Base-by-base conservation (phyloP, 2,329 filamentous ascomycete species). In the Thelonectria olida region DNA sequence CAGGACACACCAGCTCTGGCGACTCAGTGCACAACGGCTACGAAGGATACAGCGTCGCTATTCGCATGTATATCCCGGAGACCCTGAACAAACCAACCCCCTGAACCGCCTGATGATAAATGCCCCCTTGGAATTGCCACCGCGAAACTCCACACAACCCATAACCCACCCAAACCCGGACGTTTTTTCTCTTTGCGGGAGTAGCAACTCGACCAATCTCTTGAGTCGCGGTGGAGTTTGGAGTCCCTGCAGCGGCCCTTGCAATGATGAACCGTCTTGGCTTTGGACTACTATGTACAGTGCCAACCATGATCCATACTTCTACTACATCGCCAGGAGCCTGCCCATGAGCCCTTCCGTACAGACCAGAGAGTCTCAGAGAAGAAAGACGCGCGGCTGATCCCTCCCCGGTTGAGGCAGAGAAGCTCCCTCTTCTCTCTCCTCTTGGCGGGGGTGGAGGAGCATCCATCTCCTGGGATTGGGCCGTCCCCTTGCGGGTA, bases 181-280 rank as follows among this genome's bases (percentile, higher is more conserved):
- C 36, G 38, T 23, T 31, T 38, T 31, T 25, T 38, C 27, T 13
- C 17, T 48, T 31, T 19, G 10, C 41, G 41, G 39, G 51, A 38
- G n/a, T n/a, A 42, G 10, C 34, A 52, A 41, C 38, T 15, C 25
- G 52, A 27, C 52, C 41, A 54, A 49, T 56, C 53, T 48, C 44
- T 22, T 49, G 44, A n/a, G 25, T 49, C 49, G 19, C 25, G 42
- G 59, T 62, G 60, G 60, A 52, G 66, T 64, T 53, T 12, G 8
- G 4, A 9, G 34, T 2, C 22, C 36, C 25, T 19, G 45, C 17
- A 17, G 39, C 28, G 7, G 19, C 28, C 47, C 47, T 50, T 50
- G 47, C 31, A 42, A 42, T 31, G 5, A 12, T n/a, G n/a, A 31
- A 4, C 28, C 9, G 28, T 12, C 10, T 31, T 7, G 28, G 6